A percentile compares a stretch with the other conserved stretches of the same genome.
Conservation (phyloP, 2,329 filamentous ascomycete species). For the Fusarium buxicola region DNA sequence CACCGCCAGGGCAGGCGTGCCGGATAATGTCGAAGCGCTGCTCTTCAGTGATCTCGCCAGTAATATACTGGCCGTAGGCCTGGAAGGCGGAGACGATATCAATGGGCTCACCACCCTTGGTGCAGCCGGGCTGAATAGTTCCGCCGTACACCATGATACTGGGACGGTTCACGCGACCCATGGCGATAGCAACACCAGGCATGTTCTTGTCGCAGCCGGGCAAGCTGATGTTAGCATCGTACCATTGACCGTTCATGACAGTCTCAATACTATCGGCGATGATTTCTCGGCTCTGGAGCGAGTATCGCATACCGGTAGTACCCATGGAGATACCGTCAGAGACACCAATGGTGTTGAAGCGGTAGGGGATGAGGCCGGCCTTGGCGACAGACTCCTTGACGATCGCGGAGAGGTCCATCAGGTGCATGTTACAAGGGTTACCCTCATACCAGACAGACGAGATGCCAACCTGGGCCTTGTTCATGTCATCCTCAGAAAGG, state of each 20-base stretch:
- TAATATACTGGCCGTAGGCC: constrained; percentile 94
- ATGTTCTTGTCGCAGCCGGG: constrained; percentile 99
- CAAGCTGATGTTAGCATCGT: constrained; percentile 96
- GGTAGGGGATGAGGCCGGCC: constrained; percentile 88
- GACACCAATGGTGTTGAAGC: constrained; percentile 99
- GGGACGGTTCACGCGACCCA: constrained; percentile 93
- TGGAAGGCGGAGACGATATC: constrained; percentile 99
- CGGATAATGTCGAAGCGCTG: constrained; percentile 95
- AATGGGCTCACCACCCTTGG: constrained; percentile 77
- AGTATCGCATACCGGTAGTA: constrained; percentile 96
- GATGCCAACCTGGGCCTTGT: constrained; percentile 97
- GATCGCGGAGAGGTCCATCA: constrained; percentile 86
- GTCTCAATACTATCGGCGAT: constrained; percentile 99
- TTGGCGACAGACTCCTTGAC: constrained; percentile 72
- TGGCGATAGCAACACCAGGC: constrained; percentile 91
- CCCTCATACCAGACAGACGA: constrained; percentile 98
- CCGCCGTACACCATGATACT: constrained; percentile 98
- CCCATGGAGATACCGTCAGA: constrained; percentile 99
- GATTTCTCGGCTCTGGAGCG: constrained; percentile 91
- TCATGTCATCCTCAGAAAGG: constrained; percentile 85
- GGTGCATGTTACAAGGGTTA: constrained; percentile 99
- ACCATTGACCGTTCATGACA: constrained; percentile 99
- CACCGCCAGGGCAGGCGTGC: constrained; percentile 76
- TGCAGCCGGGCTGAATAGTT: constrained; percentile 92
- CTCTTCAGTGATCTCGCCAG: constrained; percentile 90